A percentile compares a stretch with the other conserved stretches of the same genome.
Evolutionary conservation across 768 basidiomycete genomes (phyloP).

Genomic region (Boletus tylopilopsis): DNA sequence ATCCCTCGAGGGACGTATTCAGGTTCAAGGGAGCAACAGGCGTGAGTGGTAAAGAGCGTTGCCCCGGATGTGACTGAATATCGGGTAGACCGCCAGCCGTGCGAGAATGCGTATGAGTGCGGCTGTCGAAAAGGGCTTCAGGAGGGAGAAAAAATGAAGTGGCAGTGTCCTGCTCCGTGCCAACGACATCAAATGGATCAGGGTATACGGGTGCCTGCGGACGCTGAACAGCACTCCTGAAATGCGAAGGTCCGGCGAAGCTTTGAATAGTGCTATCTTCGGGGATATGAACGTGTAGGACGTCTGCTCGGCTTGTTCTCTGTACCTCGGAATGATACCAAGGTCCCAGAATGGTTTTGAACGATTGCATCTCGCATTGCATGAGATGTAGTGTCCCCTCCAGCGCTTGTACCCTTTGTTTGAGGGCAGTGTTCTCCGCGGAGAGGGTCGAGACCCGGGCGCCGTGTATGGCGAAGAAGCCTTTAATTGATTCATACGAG

Average conservation of each 20-base stretch:
- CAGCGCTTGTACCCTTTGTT: slow-evolving; percentile 52
- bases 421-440: slow-evolving; percentile 64
- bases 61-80: slow-evolving; percentile 17
- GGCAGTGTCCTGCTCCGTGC: slow-evolving; percentile 24
- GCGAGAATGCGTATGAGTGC: slow-evolving; percentile 11
- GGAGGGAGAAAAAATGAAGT: slow-evolving; percentile 23
- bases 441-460: slow-evolving; percentile 41
- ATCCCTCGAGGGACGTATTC: slow-evolving; percentile 59
- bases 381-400: slow-evolving; percentile 52
- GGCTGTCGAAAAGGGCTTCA: slow-evolving; percentile 27
- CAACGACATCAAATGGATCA: slow-evolving; percentile 18
- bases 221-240: slow-evolving; percentile 13
- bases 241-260: slow-evolving; percentile 16
- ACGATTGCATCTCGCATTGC: slow-evolving; percentile 52
- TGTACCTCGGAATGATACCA: slow-evolving; percentile 47
- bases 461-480: slow-evolving; percentile 48
- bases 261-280: slow-evolving; percentile 10
- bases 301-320: slow-evolving; percentile 15
- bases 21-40: slow-evolving; percentile 61
- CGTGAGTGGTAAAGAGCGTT: slow-evolving; percentile 28
- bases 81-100: slow-evolving; percentile 20
- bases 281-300: slow-evolving; percentile 7
- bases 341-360: slow-evolving; percentile 60
- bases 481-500: slow-evolving; percentile 59
- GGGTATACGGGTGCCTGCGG: slow-evolving; percentile 6